Evolutionary conservation across 257 asterid genomes (phyloP), one percentile per base, ranked within the genome.

Genomic region (Ilex aquifolium): DNA sequence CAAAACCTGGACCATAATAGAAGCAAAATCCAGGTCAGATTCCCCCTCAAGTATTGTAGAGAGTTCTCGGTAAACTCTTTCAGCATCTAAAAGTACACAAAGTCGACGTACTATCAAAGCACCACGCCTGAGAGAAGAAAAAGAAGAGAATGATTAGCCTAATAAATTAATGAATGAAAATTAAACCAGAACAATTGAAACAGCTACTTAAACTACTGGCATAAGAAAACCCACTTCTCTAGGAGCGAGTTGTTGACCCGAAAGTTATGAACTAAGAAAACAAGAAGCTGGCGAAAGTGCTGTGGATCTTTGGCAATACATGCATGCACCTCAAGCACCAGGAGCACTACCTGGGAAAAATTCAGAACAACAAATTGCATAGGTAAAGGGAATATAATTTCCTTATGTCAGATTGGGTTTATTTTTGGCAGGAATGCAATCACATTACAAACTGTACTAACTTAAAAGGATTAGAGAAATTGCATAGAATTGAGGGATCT

Each of bases 301-400:
- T 68, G 72, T 63, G 80, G 92, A 50, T 94, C 99, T 79, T 80
- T 71, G 65, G 99, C 99, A 65, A 94, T 94, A 81, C 96, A 79
- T 48, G 99, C 99, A 76, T 94, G 99, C 74, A 94, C 96, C 73
- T 94, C 91, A 68, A 94, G 96, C 69, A 82, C 97, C 85, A 90
- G 76, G 68, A 94, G 96, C 65, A 90, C 99, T 31, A 94, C 99
- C 99, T 94, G 79, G n/a, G 66, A 56, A 63, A 17, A 57, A 42
- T 16, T 65, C 51, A 54, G 17, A 15, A 49, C 54, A 49, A 49
- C 17, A 49, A 4, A 49, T 49, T n/a, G 10, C 10, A 53, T 14
- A n/a, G 30, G 6, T 14, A 3, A 15, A 3, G 57, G 10, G 1
- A 10, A 53, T 14, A 53, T 7, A n/a, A 53, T 3, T 16, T 53